phyloP scores from a whole-genome alignment of 495 filamentous ascomycete species.

The Aspergillus haitiensis region DNA sequence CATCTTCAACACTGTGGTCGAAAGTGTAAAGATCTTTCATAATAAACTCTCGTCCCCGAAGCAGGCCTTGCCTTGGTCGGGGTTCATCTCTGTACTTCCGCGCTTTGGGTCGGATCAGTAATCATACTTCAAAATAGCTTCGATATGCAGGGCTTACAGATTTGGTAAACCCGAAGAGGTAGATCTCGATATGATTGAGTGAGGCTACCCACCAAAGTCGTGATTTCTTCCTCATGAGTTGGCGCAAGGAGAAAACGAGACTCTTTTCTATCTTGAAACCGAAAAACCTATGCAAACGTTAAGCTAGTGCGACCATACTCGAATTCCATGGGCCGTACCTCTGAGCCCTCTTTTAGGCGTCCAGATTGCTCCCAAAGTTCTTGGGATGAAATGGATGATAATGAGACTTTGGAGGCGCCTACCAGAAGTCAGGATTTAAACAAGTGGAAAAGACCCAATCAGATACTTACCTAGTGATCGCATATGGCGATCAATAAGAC shows the following conservation, averaged over 20 bases:
- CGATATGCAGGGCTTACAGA: constrained; percentile 54
- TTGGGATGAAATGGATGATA: constrained; percentile 86
- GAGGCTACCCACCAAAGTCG: constrained; percentile 67
- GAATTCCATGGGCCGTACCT: constrained; percentile 46
- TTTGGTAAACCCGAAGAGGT: constrained; percentile 87
- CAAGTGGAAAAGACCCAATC: not conserved
- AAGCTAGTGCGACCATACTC: constrained; percentile 14
- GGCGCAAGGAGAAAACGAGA: constrained; percentile 77
- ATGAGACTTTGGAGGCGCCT: constrained; percentile 84
- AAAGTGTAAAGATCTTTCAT: constrained; percentile 99
- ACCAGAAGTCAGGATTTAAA: constrained; percentile 21
- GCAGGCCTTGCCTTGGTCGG: constrained; percentile 80
- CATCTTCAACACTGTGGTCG: constrained; percentile 63
- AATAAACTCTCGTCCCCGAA: constrained; percentile 88
- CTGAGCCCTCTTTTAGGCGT: constrained; percentile 58
- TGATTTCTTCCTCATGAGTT: constrained; percentile 97
- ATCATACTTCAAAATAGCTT: not conserved
- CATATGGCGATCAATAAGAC: constrained; percentile 89
- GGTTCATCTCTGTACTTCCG: constrained; percentile 94
- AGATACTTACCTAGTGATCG: constrained; percentile 58
- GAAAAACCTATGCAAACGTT: constrained; percentile 66
- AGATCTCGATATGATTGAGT: constrained; percentile 85
- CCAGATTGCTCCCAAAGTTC: constrained; percentile 76
- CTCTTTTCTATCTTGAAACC: constrained; percentile 75
- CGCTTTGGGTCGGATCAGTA: constrained; percentile 46